A percentile compares a stretch with the other conserved stretches of the same genome.
Evolutionary conservation across 495 filamentous ascomycete species (phyloP).

Genomic region (Penicillium ucsense): DNA sequence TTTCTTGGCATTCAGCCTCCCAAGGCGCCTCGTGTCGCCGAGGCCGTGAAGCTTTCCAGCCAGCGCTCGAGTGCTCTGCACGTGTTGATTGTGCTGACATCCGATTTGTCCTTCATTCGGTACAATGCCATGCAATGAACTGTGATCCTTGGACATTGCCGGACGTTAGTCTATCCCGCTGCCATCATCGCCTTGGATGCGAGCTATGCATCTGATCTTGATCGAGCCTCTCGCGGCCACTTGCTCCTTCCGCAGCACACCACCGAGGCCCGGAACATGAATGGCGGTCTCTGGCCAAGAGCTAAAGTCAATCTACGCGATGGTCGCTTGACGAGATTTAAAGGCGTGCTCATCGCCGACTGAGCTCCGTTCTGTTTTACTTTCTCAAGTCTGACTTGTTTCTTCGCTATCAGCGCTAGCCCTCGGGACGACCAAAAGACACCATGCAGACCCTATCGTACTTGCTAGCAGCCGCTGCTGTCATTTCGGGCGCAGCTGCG

Average conservation of each 20-base stretch:
- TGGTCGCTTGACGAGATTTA: too few relatives aligned
- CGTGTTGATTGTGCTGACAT: constrained; percentile 2
- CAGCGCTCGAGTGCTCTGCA: neutral
- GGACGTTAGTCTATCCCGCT: too few relatives aligned
- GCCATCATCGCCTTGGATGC: too few relatives aligned
- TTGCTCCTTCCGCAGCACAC: too few relatives aligned
- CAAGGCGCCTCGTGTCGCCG: neutral
- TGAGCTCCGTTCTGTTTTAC: neutral
- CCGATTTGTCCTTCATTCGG: constrained; percentile 1
- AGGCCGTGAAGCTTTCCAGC: constrained; percentile 7
- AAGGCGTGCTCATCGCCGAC: too few relatives aligned
- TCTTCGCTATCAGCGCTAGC: neutral
- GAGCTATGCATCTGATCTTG: too few relatives aligned
- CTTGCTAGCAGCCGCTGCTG: constrained; percentile 12
- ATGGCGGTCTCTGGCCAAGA: too few relatives aligned
- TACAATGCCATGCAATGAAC: neutral
- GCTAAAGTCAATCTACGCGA: too few relatives aligned
- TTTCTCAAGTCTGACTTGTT: neutral
- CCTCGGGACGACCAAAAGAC: neutral
- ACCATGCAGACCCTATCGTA: constrained; percentile 16
- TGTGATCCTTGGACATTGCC: too few relatives aligned
- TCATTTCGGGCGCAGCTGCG: constrained; percentile 22
- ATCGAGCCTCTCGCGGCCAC: too few relatives aligned
- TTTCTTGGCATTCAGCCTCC: neutral
- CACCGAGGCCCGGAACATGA: too few relatives aligned